Base-by-base conservation (phyloP, 2,329 filamentous ascomycete species). In the Nemania sp. region DNA sequence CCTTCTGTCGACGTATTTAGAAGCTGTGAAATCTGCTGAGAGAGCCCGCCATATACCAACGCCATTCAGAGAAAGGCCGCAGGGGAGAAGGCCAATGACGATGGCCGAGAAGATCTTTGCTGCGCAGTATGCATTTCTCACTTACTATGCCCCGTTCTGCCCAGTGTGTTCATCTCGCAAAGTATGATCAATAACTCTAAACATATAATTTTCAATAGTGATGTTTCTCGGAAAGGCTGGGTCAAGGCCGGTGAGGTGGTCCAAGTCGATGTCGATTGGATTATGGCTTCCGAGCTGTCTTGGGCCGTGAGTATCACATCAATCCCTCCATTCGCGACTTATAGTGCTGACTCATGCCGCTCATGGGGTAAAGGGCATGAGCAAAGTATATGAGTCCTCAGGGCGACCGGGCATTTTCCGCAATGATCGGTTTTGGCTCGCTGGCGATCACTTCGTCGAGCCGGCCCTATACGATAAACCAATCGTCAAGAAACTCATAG, bases 341-440 rank as follows among this genome's bases (percentile, higher is more conserved):
- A n/a, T 5, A 11, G 37, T 30, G 24, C 43, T 48, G 14, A 47
- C 15, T 24, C n/a, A 6, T 28, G 6, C 9, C n/a, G 11, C 4
- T 19, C 26, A 20, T 34, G 20, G 5, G 24, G 17, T 17, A 20
- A 31, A 53, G 50, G 68, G 70, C 34, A 78, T 78, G 75, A 67
- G 72, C 26, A 62, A 62, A 33, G 73, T 70, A 3, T 75, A 76
- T 57, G 64, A 74, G 4, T 47, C 63, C 3, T 60, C 79, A 6
- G 73, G 74, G 3, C 58, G 64, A 11, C 74, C 75, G 0, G 70
- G 72, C 3, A 74, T 77, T n/a, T 78, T 72, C 53, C 74, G 77
- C 7, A 80, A 79, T 47, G 76, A 79, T 56, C 66, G 77, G 0
- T 73, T 80, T 58, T 80, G 77, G 77, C 68, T 80, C 5, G 77